These are phyloP conservation scores for Pseudonitzschia pungens DNA, from an alignment of 108 stramenopile genomes.

Conservation along the genomic window DNA sequence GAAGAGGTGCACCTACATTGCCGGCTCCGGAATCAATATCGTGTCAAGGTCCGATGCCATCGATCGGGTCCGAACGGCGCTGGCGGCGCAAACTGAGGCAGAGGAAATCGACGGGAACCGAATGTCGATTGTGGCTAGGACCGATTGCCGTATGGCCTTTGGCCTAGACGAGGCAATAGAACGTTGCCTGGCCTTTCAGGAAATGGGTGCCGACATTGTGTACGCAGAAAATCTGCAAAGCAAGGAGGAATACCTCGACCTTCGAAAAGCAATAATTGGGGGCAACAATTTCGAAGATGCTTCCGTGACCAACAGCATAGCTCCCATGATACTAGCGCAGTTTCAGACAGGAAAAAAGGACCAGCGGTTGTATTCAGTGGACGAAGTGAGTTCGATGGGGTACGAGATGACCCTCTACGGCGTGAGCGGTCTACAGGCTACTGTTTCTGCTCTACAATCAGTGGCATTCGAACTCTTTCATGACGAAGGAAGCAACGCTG, in stretches of 20 bases:
- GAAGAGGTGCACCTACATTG: slow-evolving; percentile 55
- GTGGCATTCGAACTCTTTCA: slow-evolving; percentile 27
- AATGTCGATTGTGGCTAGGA: slow-evolving; percentile 49
- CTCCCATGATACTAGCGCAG: slow-evolving; percentile 54
- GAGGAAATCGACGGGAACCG: slow-evolving; percentile 26
- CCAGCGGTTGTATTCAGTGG: slow-evolving; percentile 29
- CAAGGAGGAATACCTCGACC: slow-evolving; percentile 41
- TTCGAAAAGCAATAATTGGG: slow-evolving; percentile 27
- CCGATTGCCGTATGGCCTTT: slow-evolving; percentile 56
- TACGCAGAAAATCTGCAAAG: slow-evolving; percentile 61
- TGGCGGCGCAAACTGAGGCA: slow-evolving; percentile 45
- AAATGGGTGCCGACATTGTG: slow-evolving; percentile 54
- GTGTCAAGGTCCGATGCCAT: slow-evolving; percentile 35
- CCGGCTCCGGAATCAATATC: slow-evolving; percentile 38
- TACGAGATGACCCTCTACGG: slow-evolving; percentile 59
- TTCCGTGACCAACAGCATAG: slow-evolving; percentile 17
- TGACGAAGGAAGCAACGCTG: slow-evolving; percentile 2
- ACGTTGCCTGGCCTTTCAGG: slow-evolving; percentile 54
- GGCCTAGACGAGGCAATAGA: slow-evolving; percentile 56
- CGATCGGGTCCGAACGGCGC: slow-evolving; percentile 38
- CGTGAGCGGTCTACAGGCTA: slow-evolving; percentile 53
- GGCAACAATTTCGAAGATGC: background rate
- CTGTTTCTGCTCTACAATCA: slow-evolving; percentile 32
- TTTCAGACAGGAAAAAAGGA: slow-evolving; percentile 36
- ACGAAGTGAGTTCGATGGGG: slow-evolving; percentile 45